Base-by-base conservation (phyloP, 1,284 basidiomycete genomes). In the Peniophora sp. region DNA sequence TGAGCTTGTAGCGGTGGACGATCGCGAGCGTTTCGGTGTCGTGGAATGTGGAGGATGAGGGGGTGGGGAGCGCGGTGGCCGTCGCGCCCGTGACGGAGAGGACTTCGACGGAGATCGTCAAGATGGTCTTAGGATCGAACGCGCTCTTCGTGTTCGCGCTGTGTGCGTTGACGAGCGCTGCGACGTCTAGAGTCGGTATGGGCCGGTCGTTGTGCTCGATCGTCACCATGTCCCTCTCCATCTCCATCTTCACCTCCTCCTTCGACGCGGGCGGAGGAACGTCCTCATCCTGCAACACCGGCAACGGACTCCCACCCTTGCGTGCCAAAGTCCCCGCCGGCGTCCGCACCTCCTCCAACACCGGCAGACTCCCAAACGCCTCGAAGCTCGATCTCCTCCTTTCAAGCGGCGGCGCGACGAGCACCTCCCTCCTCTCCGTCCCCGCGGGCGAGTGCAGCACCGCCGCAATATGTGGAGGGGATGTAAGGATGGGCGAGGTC, bases 21-120 rank as follows among this genome's bases (percentile, higher is more conserved):
- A 90, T 70, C 1, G 76, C 78, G 18, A 89, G 66, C 3, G 81
- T 66, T 59, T 91, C 88, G 1, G 73, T 69, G 49, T 91, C 87
- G 58, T 90, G 85, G 62, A 90, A 87, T 14, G 86, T 62, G 54
- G 75, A 68, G 3, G 62, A 58, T 48, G 78, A 70, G 11, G 62
- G 65, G 34, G 61, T 62, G 5, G 37, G 18, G 24, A 87, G 55
- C 2, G 71, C 54, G 1, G 67, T 71, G 3, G 77, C 73, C 6
- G 70, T 71, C 48, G 65, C 71, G 8, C 79, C 82, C 1, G 69
- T 64, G 49, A 91, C 70, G 10, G 68, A 64, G 62, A 89, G 68
- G 1, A 87, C 75, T 34, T 90, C 87, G 3, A 88, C 78, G 15
- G 86, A 88, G 42, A 91, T 75, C 0, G 76, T 81, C 51, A 69